Percentiles rank a stretch among this genome's conserved stretches.
Evolutionary conservation across 108 stramenopile genomes (phyloP).

Genomic region (Discostella stelligeroides): DNA sequence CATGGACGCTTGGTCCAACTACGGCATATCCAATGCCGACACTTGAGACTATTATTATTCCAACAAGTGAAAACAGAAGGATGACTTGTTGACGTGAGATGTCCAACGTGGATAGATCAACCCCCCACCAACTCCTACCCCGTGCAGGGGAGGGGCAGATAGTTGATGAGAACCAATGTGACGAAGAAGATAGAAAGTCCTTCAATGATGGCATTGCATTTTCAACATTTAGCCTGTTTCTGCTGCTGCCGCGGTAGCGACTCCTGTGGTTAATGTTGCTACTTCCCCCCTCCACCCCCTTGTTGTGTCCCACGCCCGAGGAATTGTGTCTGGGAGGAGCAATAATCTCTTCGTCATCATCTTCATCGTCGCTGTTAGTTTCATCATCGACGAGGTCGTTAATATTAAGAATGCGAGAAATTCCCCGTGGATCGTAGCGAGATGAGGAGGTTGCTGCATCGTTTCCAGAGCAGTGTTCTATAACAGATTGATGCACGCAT

Average conservation of each 20-base stretch:
- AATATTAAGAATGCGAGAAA: conserved; percentile 36
- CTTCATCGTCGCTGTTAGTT: conserved; percentile 4
- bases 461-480: too few species aligned
- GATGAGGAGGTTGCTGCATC: too few species aligned
- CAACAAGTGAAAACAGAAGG: not conserved
- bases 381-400: conserved; percentile 40
- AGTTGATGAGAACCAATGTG: too few species aligned
- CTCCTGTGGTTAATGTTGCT: not conserved
- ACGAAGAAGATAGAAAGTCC: too few species aligned
- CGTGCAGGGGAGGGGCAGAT: too few species aligned
- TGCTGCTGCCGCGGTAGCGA: too few species aligned
- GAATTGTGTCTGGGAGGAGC: conserved; percentile 28
- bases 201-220: too few species aligned
- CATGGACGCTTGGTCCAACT: not conserved
- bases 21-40: not conserved
- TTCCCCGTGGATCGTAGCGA: conserved; percentile 36
- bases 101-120: too few species aligned
- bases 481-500: too few species aligned
- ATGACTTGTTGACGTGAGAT: not conserved
- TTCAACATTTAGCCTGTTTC: too few species aligned
- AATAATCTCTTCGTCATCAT: conserved; percentile 25
- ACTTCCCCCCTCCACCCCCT: conserved; percentile 16
- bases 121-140: too few species aligned
- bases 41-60: not conserved
- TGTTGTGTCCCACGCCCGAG: not conserved